These are phyloP conservation scores for Neolecta irregularis DNA, from an alignment of 1,139 yeast genomes.

Conservation along the genomic window DNA sequence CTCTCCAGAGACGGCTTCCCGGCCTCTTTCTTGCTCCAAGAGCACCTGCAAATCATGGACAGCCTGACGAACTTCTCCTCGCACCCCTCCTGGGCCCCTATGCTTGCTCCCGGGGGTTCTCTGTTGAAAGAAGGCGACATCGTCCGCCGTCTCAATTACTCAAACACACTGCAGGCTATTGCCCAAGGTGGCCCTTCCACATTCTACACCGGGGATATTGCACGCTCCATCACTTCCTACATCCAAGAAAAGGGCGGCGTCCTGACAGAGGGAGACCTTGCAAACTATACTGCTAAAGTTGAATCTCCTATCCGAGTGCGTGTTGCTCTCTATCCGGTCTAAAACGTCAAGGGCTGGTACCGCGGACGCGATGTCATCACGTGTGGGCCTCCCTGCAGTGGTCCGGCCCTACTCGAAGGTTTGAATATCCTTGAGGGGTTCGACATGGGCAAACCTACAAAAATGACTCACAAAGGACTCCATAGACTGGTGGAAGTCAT, in stretches of 20 bases:
- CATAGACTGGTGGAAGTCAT: slow-evolving; percentile 50
- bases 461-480: slow-evolving; percentile 41
- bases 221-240: slow-evolving; percentile 34
- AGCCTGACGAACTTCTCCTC: background rate
- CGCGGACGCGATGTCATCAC: slow-evolving; percentile 42
- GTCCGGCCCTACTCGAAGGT: slow-evolving; percentile 67
- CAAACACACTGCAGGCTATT: slow-evolving; percentile 48
- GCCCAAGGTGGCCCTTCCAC: slow-evolving; percentile 64
- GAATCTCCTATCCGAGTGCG: slow-evolving; percentile 40
- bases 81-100: slow-evolving; percentile 9
- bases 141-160: slow-evolving; percentile 43
- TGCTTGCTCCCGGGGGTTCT: slow-evolving; percentile 19
- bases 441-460: slow-evolving; percentile 23
- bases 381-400: slow-evolving; percentile 67
- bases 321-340: no score
- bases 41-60: slow-evolving; percentile 21
- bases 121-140: slow-evolving; percentile 41
- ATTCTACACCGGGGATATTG: slow-evolving; percentile 69
- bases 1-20: slow-evolving; percentile 55
- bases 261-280: slow-evolving; percentile 47
- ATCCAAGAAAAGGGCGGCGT: slow-evolving; percentile 45
- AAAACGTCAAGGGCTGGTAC: no score
- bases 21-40: slow-evolving; percentile 35
- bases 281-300: slow-evolving; percentile 39
- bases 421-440: slow-evolving; percentile 42